Percentiles rank a stretch among this genome's conserved stretches.
These are phyloP conservation scores for Sporothrix curviconia DNA, from an alignment of 2,329 filamentous ascomycete species.

Conservation along the genomic window DNA sequence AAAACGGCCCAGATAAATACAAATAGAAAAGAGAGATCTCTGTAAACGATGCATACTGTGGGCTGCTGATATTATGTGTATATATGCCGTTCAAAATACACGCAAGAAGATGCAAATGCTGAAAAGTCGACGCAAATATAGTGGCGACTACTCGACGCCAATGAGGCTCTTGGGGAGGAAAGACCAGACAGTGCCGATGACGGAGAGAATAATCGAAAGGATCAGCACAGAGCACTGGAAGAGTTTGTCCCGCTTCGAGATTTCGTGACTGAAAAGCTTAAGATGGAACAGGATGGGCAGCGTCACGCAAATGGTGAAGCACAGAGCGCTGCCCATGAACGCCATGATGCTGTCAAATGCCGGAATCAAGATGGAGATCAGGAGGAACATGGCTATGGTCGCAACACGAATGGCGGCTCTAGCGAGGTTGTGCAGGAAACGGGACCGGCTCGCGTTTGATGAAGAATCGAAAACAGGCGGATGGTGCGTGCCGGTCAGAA, in stretches of 20 bases:
- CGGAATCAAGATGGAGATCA: slow-evolving; percentile 64
- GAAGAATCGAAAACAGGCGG: slow-evolving; percentile 38
- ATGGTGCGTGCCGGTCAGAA: slow-evolving; percentile 66
- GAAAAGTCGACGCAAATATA: neutral
- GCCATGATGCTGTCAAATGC: slow-evolving; percentile 87
- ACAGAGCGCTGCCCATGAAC: slow-evolving; percentile 80
- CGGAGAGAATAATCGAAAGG: slow-evolving; percentile 61
- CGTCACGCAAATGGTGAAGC: slow-evolving; percentile 91
- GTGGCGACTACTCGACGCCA: slow-evolving; percentile 43
- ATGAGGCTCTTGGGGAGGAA: slow-evolving; percentile 75
- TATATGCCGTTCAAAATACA: neutral
- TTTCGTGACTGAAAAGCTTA: slow-evolving; percentile 74
- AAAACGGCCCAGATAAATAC: neutral
- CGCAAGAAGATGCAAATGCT: neutral
- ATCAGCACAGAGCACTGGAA: slow-evolving; percentile 64
- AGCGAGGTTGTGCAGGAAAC: slow-evolving; percentile 49
- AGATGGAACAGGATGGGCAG: slow-evolving; percentile 83
- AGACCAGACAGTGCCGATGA: slow-evolving; percentile 78
- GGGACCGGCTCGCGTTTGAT: slow-evolving; percentile 46
- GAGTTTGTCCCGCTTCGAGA: slow-evolving; percentile 56
- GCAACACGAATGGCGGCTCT: slow-evolving; percentile 58
- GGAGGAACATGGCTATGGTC: slow-evolving; percentile 64
- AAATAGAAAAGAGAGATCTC: neutral
- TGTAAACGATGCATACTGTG: slow-evolving; percentile 2
- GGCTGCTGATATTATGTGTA: neutral